Percentiles rank a stretch among this genome's conserved stretches.
phyloP scores from a whole-genome alignment of 2,329 filamentous ascomycete genomes.

The Chaetoscypha palmicola region DNA sequence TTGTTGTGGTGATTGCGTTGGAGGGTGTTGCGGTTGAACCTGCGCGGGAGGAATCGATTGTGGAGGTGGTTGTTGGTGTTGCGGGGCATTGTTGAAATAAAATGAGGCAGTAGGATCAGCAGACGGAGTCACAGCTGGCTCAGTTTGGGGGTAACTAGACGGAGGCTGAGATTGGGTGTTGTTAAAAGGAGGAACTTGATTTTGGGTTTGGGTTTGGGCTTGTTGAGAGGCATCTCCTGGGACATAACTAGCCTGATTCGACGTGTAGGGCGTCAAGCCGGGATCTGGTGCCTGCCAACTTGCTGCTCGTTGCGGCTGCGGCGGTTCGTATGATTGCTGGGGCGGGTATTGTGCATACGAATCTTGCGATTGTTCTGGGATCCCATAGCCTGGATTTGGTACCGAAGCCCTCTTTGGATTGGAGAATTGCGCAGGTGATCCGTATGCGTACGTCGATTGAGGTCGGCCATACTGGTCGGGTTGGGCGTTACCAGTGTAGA shows the following conservation, averaged over 20 bases:
- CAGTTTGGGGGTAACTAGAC: conserved; percentile 30
- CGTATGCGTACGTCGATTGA: conserved; percentile 46
- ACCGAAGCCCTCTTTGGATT: conserved; percentile 19
- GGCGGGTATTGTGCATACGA: conserved; percentile 28
- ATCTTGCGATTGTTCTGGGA: conserved; percentile 19
- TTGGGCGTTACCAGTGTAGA: conserved; percentile 64
- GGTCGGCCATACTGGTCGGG: conserved; percentile 42
- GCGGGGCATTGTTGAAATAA: conserved; percentile 47
- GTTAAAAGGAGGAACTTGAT: no score
- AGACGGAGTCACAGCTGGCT: conserved; percentile 31
- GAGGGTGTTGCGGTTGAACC: conserved; percentile 32
- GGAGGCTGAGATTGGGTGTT: conserved; percentile 31
- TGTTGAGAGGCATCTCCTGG: conserved; percentile 24
- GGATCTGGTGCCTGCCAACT: conserved; percentile 40
- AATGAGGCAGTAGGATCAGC: conserved; percentile 50
- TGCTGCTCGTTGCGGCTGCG: conserved; percentile 40
- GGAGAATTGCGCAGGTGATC: conserved; percentile 36
- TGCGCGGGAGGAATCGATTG: conserved; percentile 26
- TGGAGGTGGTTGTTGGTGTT: conserved; percentile 41
- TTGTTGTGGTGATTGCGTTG: conserved; percentile 26
- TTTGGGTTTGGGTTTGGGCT: conserved; percentile 12
- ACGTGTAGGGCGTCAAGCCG: conserved; percentile 18
- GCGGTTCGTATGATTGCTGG: conserved; percentile 32
- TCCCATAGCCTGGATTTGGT: conserved; percentile 19
- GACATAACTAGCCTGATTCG: conserved; percentile 22